These are phyloP conservation scores for Chamaecrista fasciculata DNA, from an alignment of 306 rosid species.

Conservation along the genomic window DNA sequence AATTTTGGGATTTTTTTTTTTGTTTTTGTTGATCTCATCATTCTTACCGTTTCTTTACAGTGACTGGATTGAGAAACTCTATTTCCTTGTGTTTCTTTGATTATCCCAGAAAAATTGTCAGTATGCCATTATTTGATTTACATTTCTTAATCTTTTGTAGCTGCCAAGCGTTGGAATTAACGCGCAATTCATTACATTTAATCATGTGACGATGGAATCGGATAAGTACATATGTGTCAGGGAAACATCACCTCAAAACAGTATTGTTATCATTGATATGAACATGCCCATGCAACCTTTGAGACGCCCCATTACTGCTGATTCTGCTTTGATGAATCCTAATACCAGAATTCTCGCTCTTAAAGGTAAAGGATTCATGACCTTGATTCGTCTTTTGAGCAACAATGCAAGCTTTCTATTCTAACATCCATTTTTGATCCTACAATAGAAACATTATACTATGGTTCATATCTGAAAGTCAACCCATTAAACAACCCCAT, in stretches of 20 bases:
- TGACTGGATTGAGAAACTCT: background rate
- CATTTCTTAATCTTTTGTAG: constrained; percentile 33
- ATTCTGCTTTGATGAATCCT: constrained; percentile 83
- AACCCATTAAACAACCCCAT: background rate
- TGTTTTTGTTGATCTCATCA: no score
- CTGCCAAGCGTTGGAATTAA: constrained; percentile 67
- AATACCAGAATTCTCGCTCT: constrained; percentile 71
- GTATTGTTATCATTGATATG: constrained; percentile 75
- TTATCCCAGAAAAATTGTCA: no score
- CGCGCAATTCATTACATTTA: constrained; percentile 72
- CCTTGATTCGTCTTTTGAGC: constrained; percentile 12
- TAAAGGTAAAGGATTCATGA: constrained; percentile 40
- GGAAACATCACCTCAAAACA: constrained; percentile 73
- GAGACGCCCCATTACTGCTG: constrained; percentile 80
- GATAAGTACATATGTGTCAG: constrained; percentile 75
- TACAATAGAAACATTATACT: no score
- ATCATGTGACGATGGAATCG: constrained; percentile 86
- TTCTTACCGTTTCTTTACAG: no score
- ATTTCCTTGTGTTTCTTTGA: no score
- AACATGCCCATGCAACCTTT: constrained; percentile 79
- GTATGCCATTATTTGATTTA: constrained; percentile 2
- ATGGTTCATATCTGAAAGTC: background rate
- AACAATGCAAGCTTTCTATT: no score
- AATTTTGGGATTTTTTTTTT: constrained; percentile 8
- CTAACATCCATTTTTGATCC: no score